Evolutionary conservation across 352 stramenopile species (phyloP).

Genomic region (Phytophthora capsici): DNA sequence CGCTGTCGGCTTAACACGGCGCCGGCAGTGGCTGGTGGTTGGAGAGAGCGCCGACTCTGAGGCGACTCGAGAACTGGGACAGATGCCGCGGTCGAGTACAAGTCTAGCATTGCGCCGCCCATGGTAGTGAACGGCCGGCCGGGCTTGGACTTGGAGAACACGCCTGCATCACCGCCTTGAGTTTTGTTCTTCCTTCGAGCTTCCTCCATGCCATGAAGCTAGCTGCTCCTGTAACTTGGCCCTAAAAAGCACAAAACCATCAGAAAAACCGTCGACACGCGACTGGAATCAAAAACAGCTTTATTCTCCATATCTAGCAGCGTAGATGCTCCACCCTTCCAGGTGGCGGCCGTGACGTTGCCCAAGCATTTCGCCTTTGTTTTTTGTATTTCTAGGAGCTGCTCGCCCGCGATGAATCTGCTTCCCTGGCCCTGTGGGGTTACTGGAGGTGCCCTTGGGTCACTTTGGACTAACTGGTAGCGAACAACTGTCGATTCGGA

Average conservation of each 20-base stretch:
- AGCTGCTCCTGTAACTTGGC: too few relatives aligned
- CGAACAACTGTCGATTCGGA: background rate
- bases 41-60: constrained; percentile 1
- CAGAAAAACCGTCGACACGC: constrained; percentile 14
- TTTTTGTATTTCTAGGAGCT: constrained; percentile 40
- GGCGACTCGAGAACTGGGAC: constrained; percentile 9
- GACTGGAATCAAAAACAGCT: constrained; percentile 23
- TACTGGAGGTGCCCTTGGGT: constrained; percentile 4
- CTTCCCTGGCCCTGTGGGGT: constrained; percentile 14
- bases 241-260: too few relatives aligned
- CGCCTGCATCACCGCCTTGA: too few relatives aligned
- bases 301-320: constrained; percentile 33
- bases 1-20: background rate
- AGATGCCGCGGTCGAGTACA: constrained; percentile 11
- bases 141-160: too few relatives aligned
- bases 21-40: constrained; percentile 8
- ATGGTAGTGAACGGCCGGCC: constrained; percentile 50
- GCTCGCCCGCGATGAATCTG: constrained; percentile 15
- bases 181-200: too few relatives aligned
- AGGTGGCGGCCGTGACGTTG: constrained; percentile 9
- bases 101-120: constrained; percentile 24
- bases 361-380: constrained; percentile 14
- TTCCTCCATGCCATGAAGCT: too few relatives aligned
- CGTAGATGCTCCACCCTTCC: constrained; percentile 4
- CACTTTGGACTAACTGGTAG: constrained; percentile 12